Evolutionary conservation across 2,329 filamentous ascomycete species (phyloP).

Genomic region (Elsinoe ampelina): DNA sequence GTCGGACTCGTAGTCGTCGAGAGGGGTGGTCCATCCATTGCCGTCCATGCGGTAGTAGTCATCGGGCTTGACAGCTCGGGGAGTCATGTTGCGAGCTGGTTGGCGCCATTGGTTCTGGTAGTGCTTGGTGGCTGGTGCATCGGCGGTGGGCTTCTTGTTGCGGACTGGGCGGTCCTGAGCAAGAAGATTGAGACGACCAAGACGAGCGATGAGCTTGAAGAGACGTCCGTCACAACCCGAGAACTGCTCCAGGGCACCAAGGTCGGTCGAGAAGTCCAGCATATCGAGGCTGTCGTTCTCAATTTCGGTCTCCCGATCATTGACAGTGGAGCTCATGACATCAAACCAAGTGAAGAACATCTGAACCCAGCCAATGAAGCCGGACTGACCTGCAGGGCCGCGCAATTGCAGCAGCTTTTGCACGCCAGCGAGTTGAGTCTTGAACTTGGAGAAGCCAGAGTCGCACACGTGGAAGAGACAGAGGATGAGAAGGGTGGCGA

Average conservation of each 20-base stretch:
- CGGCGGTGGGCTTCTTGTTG: conserved; percentile 24
- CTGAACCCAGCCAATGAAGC: conserved; percentile 81
- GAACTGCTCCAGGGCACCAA: conserved; percentile 71
- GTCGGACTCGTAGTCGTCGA: conserved; percentile 34
- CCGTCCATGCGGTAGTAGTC: conserved; percentile 55
- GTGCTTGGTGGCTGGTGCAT: conserved; percentile 25
- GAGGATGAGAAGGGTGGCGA: conserved; percentile 77
- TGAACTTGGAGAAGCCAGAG: conserved; percentile 85
- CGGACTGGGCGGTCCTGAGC: conserved; percentile 54
- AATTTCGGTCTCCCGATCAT: conserved; percentile 80
- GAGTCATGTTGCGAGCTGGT: neutral
- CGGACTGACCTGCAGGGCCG: conserved; percentile 48
- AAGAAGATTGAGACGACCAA: conserved; percentile 75
- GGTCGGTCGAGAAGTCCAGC: conserved; percentile 54
- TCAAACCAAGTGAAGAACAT: conserved; percentile 92
- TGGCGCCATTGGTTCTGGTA: conserved; percentile 10
- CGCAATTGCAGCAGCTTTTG: conserved; percentile 79
- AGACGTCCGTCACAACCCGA: conserved; percentile 79
- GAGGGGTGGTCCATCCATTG: conserved; percentile 47
- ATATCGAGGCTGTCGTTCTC: conserved; percentile 54
- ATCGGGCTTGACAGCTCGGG: conserved; percentile 11
- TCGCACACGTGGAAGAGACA: conserved; percentile 92
- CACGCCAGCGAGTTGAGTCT: conserved; percentile 85
- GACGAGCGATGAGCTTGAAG: conserved; percentile 75
- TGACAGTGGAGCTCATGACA: conserved; percentile 82